These are phyloP conservation scores for Saturnispora sanitii DNA, from an alignment of 805 yeast species.

Conservation along the genomic window DNA sequence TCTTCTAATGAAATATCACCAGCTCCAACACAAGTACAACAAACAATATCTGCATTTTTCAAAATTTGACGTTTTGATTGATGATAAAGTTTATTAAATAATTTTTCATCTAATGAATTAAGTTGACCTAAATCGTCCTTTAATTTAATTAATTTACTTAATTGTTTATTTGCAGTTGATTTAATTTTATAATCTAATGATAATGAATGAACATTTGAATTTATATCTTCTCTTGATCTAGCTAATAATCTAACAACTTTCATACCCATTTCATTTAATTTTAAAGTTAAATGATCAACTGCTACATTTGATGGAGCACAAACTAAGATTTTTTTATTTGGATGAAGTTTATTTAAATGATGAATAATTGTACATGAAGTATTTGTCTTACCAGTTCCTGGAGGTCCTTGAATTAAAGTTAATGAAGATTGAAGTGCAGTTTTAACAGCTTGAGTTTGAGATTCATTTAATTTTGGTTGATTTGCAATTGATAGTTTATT, in stretches of 20 bases:
- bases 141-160: slow-evolving; percentile 47
- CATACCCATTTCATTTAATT: slow-evolving; percentile 60
- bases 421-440: slow-evolving; percentile 61
- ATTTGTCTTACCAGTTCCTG: slow-evolving; percentile 93
- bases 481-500: slow-evolving; percentile 50
- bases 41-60: slow-evolving; percentile 61
- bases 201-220: slow-evolving; percentile 46
- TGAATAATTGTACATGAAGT: slow-evolving; percentile 84
- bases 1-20: slow-evolving; percentile 57
- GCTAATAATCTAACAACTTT: slow-evolving; percentile 74
- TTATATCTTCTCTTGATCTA: slow-evolving; percentile 71
- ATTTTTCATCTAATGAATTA: slow-evolving; percentile 41
- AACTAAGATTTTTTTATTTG: slow-evolving; percentile 57
- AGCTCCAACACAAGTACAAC: slow-evolving; percentile 90
- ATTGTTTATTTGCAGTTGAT: slow-evolving; percentile 39
- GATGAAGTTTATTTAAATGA: slow-evolving; percentile 52
- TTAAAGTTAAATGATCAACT: slow-evolving; percentile 78
- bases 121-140: slow-evolving; percentile 65
- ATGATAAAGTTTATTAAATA: slow-evolving; percentile 20
- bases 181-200: slow-evolving; percentile 48
- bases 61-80: slow-evolving; percentile 36
- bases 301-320: slow-evolving; percentile 97
- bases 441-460: slow-evolving; percentile 72
- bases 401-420: slow-evolving; percentile 88
- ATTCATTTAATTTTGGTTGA: slow-evolving; percentile 60